Evolutionary conservation across 1,284 basidiomycete species (phyloP).

Genomic region (Cerioporus squamosus): DNA sequence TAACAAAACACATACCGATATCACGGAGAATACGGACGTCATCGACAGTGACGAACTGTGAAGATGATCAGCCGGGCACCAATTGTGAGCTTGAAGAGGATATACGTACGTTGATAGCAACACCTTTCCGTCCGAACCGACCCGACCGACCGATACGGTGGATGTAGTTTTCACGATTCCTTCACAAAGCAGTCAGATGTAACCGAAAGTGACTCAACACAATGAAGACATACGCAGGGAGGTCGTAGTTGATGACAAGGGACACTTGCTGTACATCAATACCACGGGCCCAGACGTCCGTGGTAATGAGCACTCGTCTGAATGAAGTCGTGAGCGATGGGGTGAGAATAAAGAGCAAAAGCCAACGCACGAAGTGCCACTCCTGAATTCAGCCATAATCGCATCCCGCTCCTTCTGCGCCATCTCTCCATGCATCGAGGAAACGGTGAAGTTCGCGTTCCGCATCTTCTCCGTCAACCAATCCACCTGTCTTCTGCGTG

Average conservation of each 20-base stretch:
- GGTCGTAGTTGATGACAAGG: slow-evolving; percentile 97
- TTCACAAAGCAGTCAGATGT: slow-evolving; percentile 32
- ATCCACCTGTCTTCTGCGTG: slow-evolving; percentile 71
- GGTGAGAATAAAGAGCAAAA: background rate
- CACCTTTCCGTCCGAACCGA: slow-evolving; percentile 94
- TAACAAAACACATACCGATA: slow-evolving; percentile 65
- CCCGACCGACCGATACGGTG: slow-evolving; percentile 97
- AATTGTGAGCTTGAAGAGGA: background rate
- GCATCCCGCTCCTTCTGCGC: slow-evolving; percentile 98
- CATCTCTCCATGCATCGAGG: slow-evolving; percentile 99
- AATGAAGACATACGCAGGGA: slow-evolving; percentile 74
- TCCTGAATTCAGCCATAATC: slow-evolving; percentile 98
- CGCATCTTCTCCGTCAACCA: slow-evolving; percentile 99
- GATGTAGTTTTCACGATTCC: slow-evolving; percentile 98
- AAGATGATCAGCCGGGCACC: background rate
- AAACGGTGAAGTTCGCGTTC: slow-evolving; percentile 94
- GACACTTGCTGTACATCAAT: slow-evolving; percentile 99
- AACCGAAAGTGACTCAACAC: background rate
- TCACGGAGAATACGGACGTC: slow-evolving; percentile 90
- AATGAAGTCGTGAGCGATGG: slow-evolving; percentile 1
- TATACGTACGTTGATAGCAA: slow-evolving; percentile 82
- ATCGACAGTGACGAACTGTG: slow-evolving; percentile 88
- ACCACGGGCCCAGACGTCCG: slow-evolving; percentile 98
- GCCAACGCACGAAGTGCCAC: slow-evolving; percentile 81
- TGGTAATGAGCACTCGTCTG: slow-evolving; percentile 94